phyloP scores from a whole-genome alignment of 768 basidiomycete genomes.

The Cystofilobasidium macerans region DNA sequence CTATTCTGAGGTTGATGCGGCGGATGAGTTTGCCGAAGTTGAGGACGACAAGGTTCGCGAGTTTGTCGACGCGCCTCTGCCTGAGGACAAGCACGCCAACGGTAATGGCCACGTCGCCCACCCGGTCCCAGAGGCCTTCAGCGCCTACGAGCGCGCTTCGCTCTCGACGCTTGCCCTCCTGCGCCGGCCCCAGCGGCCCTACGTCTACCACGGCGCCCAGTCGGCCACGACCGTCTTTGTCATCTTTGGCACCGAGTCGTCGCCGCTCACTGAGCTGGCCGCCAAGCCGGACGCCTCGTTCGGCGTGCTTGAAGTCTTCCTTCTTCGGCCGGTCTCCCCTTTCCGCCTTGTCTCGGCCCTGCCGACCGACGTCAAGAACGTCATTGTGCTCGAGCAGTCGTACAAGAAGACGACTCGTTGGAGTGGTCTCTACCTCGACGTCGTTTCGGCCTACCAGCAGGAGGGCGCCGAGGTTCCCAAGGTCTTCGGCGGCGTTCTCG shows the following conservation, averaged over 20 bases:
- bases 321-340: slow-evolving; percentile 58
- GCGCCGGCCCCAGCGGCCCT: slow-evolving; percentile 52
- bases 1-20: slow-evolving; percentile 47
- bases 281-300: slow-evolving; percentile 46
- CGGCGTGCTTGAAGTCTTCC: slow-evolving; percentile 42
- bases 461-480: slow-evolving; percentile 41
- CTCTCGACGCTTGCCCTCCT: slow-evolving; percentile 54
- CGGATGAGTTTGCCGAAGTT: slow-evolving; percentile 45
- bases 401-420: slow-evolving; percentile 67
- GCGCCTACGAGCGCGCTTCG: slow-evolving; percentile 58
- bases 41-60: slow-evolving; percentile 43
- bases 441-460: slow-evolving; percentile 60
- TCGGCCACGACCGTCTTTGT: slow-evolving; percentile 60
- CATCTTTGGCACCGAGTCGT: slow-evolving; percentile 50
- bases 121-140: slow-evolving; percentile 31
- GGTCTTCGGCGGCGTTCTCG: slow-evolving; percentile 56
- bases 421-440: slow-evolving; percentile 75
- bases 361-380: slow-evolving; percentile 52
- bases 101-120: slow-evolving; percentile 25
- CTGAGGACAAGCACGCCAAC: slow-evolving; percentile 9
- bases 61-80: slow-evolving; percentile 26
- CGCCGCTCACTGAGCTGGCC: slow-evolving; percentile 38
- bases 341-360: slow-evolving; percentile 51
- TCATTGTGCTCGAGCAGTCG: slow-evolving; percentile 74
- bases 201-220: slow-evolving; percentile 45